A percentile compares a stretch with the other conserved stretches of the same genome.
Evolutionary conservation across 768 basidiomycete genomes (phyloP).

Genomic region (Guyanaporus albipodus): DNA sequence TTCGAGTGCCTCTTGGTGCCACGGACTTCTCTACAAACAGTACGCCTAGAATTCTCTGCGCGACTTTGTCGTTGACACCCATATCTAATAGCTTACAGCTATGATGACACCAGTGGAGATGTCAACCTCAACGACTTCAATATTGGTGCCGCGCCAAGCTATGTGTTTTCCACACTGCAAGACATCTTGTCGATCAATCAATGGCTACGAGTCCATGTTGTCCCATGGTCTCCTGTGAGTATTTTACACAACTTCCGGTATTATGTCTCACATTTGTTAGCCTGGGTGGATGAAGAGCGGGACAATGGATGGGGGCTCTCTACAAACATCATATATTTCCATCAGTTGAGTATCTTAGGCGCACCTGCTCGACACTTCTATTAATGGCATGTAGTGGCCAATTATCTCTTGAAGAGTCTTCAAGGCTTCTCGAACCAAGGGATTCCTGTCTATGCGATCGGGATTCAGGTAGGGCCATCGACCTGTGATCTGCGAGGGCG

Average conservation of each 20-base stretch:
- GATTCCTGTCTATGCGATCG: conserved; percentile 57
- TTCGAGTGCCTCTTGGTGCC: conserved; percentile 69
- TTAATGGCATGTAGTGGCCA: conserved; percentile 48
- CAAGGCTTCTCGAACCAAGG: conserved; percentile 66
- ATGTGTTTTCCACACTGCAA: conserved; percentile 56
- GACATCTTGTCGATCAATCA: conserved; percentile 62
- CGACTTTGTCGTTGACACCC: conserved; percentile 3
- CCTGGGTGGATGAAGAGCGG: conserved; percentile 79
- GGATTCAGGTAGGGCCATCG: conserved; percentile 40
- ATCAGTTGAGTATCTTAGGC: conserved; percentile 40
- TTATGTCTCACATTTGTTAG: conserved; percentile 31
- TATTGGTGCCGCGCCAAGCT: conserved; percentile 53
- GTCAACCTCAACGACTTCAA: conserved; percentile 55
- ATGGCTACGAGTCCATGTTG: conserved; percentile 49
- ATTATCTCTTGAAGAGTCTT: conserved; percentile 66
- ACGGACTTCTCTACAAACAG: conserved; percentile 65
- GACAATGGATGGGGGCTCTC: conserved; percentile 64
- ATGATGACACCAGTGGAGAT: conserved; percentile 61
- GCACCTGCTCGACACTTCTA: neutral
- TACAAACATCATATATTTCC: conserved; percentile 45
- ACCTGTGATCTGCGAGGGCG: neutral
- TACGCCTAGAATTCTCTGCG: conserved; percentile 25
- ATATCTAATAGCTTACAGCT: conserved; percentile 50
- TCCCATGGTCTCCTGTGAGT: conserved; percentile 75
- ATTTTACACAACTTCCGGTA: too few relatives aligned